These are phyloP conservation scores for Amanita rubescens DNA, from an alignment of 768 basidiomycete species.

Conservation along the genomic window DNA sequence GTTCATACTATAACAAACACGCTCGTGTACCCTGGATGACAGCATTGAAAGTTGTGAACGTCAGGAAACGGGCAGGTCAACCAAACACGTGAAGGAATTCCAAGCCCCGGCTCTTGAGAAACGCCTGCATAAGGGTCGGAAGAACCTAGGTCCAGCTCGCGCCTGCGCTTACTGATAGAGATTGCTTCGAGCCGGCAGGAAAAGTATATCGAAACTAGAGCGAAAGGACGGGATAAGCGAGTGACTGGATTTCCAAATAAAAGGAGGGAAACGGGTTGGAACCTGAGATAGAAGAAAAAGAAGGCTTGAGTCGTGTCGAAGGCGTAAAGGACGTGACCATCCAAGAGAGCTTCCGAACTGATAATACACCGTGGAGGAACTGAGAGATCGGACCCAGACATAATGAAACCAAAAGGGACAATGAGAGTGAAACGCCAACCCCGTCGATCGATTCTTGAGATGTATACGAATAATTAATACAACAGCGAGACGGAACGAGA, in stretches of 20 bases:
- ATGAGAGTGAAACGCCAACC: background rate
- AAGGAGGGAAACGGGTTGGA: conserved; percentile 1
- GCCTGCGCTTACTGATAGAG: background rate
- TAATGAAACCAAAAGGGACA: background rate
- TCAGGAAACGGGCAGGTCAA: no score
- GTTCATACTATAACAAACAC: background rate
- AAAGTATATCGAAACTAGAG: background rate
- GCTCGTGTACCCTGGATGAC: background rate
- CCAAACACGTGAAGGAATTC: no score
- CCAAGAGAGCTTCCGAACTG: no score
- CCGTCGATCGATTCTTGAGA: background rate
- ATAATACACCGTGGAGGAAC: background rate
- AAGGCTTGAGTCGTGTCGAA: conserved; percentile 4
- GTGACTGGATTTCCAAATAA: background rate
- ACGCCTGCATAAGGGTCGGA: no score
- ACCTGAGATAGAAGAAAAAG: conserved; percentile 6
- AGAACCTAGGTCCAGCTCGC: background rate
- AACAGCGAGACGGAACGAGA: conserved; percentile 4
- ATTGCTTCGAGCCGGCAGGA: background rate
- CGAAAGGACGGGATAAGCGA: background rate
- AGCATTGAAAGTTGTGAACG: no score
- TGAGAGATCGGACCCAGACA: background rate
- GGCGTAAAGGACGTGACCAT: conserved; percentile 4
- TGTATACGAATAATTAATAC: conserved; percentile 3
- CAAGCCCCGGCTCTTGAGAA: conserved; percentile 18